A percentile compares a stretch with the other conserved stretches of the same genome.
These are phyloP conservation scores for Suillus subaureus DNA, from an alignment of 768 basidiomycete species.

Conservation along the genomic window DNA sequence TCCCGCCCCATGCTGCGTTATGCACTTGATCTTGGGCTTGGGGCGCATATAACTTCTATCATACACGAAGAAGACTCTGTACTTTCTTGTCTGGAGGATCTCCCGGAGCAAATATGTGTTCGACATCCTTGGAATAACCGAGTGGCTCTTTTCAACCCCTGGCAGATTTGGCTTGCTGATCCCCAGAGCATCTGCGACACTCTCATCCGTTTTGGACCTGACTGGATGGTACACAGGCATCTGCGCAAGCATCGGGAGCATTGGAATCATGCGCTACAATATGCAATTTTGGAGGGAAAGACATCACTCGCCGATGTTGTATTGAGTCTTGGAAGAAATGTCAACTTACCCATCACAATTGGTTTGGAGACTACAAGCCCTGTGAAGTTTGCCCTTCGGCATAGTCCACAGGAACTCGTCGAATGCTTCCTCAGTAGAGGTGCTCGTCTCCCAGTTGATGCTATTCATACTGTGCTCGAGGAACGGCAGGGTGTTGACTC, in stretches of 20 bases:
- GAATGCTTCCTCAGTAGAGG: background rate
- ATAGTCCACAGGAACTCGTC: background rate
- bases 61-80: background rate
- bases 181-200: background rate
- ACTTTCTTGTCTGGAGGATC: constrained; percentile 2
- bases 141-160: background rate
- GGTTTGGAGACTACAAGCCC: background rate
- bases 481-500: background rate
- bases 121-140: background rate
- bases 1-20: constrained; percentile 5
- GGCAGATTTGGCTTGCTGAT: constrained; percentile 1
- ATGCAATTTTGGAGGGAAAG: background rate
- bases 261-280: background rate
- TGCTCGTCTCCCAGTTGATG: background rate
- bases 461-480: background rate
- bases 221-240: background rate
- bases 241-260: background rate
- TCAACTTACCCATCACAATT: background rate
- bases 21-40: constrained; percentile 1
- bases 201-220: background rate
- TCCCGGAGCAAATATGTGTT: background rate
- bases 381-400: background rate
- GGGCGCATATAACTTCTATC: background rate
- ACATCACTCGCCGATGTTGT: background rate
- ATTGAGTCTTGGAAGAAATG: background rate